Base-by-base conservation (phyloP, 148 eudicot species). In the Chenopodium berlandieri region DNA sequence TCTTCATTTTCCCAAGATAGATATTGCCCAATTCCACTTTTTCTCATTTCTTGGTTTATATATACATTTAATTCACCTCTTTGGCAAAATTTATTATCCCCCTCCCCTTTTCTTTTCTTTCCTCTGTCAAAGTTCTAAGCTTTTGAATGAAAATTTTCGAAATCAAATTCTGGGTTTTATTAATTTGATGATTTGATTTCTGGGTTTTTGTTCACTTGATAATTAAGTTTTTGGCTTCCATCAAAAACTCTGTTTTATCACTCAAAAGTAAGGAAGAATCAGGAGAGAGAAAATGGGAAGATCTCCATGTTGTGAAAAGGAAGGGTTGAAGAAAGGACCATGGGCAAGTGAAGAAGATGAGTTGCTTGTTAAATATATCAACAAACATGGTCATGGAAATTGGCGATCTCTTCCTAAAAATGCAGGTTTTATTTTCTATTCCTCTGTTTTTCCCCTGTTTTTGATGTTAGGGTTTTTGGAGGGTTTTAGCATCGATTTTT, bases 361-460 rank as follows among this genome's bases (percentile, higher is more conserved):
- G 60, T 37, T 84, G 50, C 87, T 89, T 50, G 23, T 88, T 20
- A 83, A 91, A 11, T 86, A 84, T 79, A 87, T 91, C 75, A 83
- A 78, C 78, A 75, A 83, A 73, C 82, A 89, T 78, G 94, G 94
- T 37, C 89, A 87, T 87, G 94, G 94, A 9, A 89, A 88, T 73
- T 91, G 94, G 94, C 86, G 94, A 17, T 88, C 94, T 78, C 92
- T 91, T 12, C 94, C 94, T 9, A 89, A 91, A 73, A 89, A 81
- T 37, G 92, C 94, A 81, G 94, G 94, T 90, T n/a, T 78, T 9
- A 47, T 12, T 32, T 73, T 78, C 48, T 40, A 5, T 40, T 58
- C 65, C 10, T 73, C 81, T 70, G 34, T 40, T 76, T 73, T 19
- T 48, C 65, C 14, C 77, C 81, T 70, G 34, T 40, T 76, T 73